Evolutionary conservation across 1,284 basidiomycete genomes (phyloP), one percentile per base, ranked within the genome.

Genomic region (Malassezia dermatis): DNA sequence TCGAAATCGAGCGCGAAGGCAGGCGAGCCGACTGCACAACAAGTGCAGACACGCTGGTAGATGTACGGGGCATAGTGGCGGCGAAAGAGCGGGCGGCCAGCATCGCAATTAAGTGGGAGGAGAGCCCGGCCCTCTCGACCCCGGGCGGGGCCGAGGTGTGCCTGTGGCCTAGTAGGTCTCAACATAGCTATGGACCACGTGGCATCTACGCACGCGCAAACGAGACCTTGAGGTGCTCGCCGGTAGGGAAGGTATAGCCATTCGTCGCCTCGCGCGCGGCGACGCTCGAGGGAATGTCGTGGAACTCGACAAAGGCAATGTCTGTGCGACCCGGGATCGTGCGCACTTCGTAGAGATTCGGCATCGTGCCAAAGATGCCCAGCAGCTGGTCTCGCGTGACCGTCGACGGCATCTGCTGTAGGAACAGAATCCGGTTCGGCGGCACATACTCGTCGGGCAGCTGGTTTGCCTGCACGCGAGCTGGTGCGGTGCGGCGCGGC

Each of bases 401-500:
- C 13, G 52, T 51, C 0, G 58, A 58, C 3, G 71, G 71, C 19
- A 74, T 61, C 31, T 68, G 66, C 78, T 99, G 93, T 62, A 98
- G 76, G 81, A 99, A 99, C 53, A 99, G 82, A 77, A 96, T 93
- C 76, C 90, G 90, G 85, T 99, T 98, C 28, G 93, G 93, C 4
- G 94, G 94, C 8, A 98, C 82, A 77, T 98, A 98, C 76, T 98
- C 93, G 85, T 99, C 93, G 28, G 94, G 91, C 87, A 96, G 85
- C 47, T 66, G 40, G 52, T 39, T 40, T 53, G 59, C 48, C 58
- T 66, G 56, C 24, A 54, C 37, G 26, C 26, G 62, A 44, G 26
- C 60, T 44, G 41, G 32, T 37, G 42, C 19, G 28, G 43, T 43
- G n/a, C 24, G 19, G 28, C 27, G 24, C 32, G 37, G 47, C 24